Base-by-base conservation (phyloP, 2,329 filamentous ascomycete species). In the Fusarium sp. region DNA sequence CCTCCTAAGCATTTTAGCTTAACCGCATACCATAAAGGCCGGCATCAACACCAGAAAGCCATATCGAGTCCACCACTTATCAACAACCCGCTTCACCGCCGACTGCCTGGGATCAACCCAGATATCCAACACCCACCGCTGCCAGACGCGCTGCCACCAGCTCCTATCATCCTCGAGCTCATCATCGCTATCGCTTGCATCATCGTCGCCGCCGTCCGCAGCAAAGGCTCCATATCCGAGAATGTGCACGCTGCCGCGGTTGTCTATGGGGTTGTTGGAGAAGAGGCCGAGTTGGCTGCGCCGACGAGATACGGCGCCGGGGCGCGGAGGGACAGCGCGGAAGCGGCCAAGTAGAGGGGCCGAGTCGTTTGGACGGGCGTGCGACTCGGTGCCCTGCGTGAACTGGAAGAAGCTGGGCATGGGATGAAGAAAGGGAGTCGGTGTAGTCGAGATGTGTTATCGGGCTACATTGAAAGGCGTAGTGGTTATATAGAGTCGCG, bases 341-440 rank as follows among this genome's bases (percentile, higher is more conserved):
- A 87, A 90, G 35, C 87, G 85, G 61, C 87, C 87, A 3, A 89
- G 82, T 8, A 89, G 76, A 24, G 87, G 86, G 15, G 86, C 85
- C 38, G 84, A 78, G 69, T 88, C 83, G 67, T 78, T 79, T 55
- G 80, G 80, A 46, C 80, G 80, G 58, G 79, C 77, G 68, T 79
- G 81, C 62, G 85, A 82, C 76, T 89, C 87, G 70, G 78, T 82
- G 74, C 87, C 87, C 71, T 87, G 86, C 62, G 87, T 87, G 76
- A 90, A 90, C 73, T 83, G 81, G 77, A 90, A 89, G 80, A 89
- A 87, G 70, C 82, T 80, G 72, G 87, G 85, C 86, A 89, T 88
- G 59, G 62, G 53, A 68, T 63, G 39, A 32, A 48, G 56, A 41
- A 38, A 31, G 47, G 57, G 42, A 45, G 54, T 60, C 38, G 55